These are phyloP conservation scores for Balakata baccata DNA, from an alignment of 345 rosid genomes.

Conservation along the genomic window DNA sequence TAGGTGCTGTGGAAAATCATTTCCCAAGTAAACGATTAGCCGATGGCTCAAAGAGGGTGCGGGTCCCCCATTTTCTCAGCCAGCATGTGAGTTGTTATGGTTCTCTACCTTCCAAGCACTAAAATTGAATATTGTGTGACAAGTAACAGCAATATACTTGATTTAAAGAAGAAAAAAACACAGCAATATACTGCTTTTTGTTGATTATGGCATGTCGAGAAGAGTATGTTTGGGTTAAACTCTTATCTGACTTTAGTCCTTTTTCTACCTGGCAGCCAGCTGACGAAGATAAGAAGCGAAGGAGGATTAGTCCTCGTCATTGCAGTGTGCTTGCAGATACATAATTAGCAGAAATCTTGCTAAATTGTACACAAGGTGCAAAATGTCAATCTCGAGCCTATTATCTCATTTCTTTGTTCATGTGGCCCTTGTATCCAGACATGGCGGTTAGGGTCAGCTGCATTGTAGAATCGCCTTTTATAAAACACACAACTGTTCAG, in stretches of 20 bases:
- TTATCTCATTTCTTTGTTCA: not conserved
- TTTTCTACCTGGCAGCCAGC: constrained; percentile 33
- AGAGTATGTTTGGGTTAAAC: not conserved
- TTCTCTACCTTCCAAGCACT: not conserved
- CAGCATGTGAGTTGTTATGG: constrained; percentile 40
- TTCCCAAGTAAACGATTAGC: constrained; percentile 67
- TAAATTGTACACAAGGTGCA: not conserved
- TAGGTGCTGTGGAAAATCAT: constrained; percentile 44
- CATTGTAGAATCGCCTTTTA: constrained; percentile 3
- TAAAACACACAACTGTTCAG: not conserved
- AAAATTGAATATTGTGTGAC: not conserved
- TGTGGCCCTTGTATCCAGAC: not conserved
- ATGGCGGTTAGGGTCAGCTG: not conserved
- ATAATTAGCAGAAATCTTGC: not conserved
- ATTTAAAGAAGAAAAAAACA: too few species aligned
- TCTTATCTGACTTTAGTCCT: constrained; percentile 1
- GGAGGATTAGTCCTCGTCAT: constrained; percentile 24
- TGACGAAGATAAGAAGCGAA: constrained; percentile 41
- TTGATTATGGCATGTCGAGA: not conserved
- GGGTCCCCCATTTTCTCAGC: constrained; percentile 48
- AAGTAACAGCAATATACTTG: not conserved
- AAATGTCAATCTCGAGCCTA: not conserved
- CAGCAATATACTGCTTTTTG: not conserved
- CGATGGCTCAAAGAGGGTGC: constrained; percentile 86
- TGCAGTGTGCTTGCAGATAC: constrained; percentile 45